Evolutionary conservation across 2,329 filamentous ascomycete genomes (phyloP).

Genomic region (Annulohypoxylon truncatum): DNA sequence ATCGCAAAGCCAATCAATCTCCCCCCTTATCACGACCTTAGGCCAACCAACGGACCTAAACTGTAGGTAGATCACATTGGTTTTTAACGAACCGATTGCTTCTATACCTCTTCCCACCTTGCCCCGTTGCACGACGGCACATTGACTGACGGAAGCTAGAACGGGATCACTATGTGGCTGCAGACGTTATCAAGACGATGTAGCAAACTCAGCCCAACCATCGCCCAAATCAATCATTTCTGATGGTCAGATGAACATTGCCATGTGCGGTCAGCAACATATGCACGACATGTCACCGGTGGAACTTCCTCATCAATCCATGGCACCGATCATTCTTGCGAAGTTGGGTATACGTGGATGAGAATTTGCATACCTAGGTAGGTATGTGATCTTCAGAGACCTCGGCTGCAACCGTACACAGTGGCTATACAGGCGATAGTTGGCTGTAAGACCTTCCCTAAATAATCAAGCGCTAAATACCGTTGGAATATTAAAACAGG

Average conservation of each 20-base stretch:
- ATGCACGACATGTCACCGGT: neutral
- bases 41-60: neutral
- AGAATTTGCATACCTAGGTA: neutral
- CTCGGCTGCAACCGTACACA: neutral
- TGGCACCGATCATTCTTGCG: neutral
- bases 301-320: neutral
- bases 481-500: neutral
- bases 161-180: neutral
- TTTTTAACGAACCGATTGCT: neutral
- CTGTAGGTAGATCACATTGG: neutral
- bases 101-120: neutral
- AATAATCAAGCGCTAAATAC: neutral
- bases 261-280: slow-evolving; percentile 6
- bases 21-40: neutral
- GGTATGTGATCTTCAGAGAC: neutral
- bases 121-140: neutral
- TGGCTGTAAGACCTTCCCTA: neutral
- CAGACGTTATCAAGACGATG: neutral
- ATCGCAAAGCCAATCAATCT: neutral
- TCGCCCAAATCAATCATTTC: neutral
- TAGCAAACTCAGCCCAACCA: slow-evolving; percentile 1
- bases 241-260: slow-evolving; percentile 1
- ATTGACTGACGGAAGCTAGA: neutral
- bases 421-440: neutral
- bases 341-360: neutral